A percentile compares a stretch with the other conserved stretches of the same genome.
Evolutionary conservation across 2,329 filamentous ascomycete genomes (phyloP).

Genomic region (Talaromyces funiculosus): DNA sequence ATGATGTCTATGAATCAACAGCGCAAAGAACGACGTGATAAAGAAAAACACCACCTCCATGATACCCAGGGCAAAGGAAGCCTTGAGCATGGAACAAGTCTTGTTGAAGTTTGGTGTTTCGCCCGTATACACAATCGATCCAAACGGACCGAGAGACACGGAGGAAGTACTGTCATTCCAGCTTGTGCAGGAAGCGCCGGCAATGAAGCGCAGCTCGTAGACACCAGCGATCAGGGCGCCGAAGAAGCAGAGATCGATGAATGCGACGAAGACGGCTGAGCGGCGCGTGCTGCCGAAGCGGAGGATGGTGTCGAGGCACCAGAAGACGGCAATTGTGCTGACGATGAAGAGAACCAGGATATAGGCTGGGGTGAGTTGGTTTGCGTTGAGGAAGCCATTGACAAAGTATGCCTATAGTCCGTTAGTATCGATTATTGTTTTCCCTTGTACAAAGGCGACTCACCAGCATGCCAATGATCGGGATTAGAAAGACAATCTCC

Average conservation of each 20-base stretch:
- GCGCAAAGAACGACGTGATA: conserved; percentile 66
- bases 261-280: conserved; percentile 55
- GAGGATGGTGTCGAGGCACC: conserved; percentile 57
- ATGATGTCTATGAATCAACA: conserved; percentile 35
- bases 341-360: conserved; percentile 62
- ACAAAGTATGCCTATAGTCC: conserved; percentile 51
- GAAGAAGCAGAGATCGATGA: conserved; percentile 57
- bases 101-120: conserved; percentile 57
- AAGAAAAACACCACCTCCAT: conserved; percentile 81
- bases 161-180: conserved; percentile 52
- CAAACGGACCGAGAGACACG: conserved; percentile 58
- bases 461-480: conserved; percentile 58
- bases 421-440: not conserved
- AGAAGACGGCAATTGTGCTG: conserved; percentile 55
- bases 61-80: conserved; percentile 80
- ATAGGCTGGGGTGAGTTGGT: conserved; percentile 54
- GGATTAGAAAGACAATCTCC: conserved; percentile 58
- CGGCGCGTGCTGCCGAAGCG: conserved; percentile 55
- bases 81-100: conserved; percentile 87
- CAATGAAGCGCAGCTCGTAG: conserved; percentile 53
- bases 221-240: conserved; percentile 59
- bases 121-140: conserved; percentile 46
- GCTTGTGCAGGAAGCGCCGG: conserved; percentile 61
- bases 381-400: conserved; percentile 51
- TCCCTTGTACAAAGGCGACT: conserved; percentile 15